Evolutionary conservation across 2,329 filamentous ascomycete genomes (phyloP), one percentile per base, ranked within the genome.

Genomic region (Mycosphaerella sp.): DNA sequence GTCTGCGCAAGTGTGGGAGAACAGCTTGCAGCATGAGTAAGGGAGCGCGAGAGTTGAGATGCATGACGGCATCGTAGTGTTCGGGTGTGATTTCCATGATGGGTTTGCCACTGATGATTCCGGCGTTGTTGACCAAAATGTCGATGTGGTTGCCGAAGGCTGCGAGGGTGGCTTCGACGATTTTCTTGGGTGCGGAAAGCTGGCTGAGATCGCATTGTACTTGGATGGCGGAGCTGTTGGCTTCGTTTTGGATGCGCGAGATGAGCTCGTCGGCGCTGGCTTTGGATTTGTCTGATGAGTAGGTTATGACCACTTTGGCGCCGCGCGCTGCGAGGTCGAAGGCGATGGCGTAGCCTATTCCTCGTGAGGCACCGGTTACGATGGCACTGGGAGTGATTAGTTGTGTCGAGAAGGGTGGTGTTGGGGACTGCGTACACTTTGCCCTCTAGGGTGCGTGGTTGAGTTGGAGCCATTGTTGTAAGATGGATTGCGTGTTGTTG

Each of bases 41-140:
- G 0, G 75, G 71, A 0, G 74, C 79, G 13, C 76, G 74, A 2
- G 80, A 73, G 62, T 84, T 84, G 57, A 81, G 67, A 55, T 80
- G 66, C 62, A 77, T 82, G n/a, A 81, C 72, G 13, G 66, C 59
- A 16, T 75, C 71, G 59, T 78, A 82, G 62, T 80, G 75, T 1
- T 74, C 71, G 1, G 71, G 54, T 1, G 72, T 75, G 34, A 76
- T 70, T 13, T 75, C 70, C 10, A 13, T 10, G 6, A 58, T 14
- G 1, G 13, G 21, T 2, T 44, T 49, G 40, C 47, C 50, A 12
- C 40, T 46, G 12, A 56, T 52, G 2, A 41, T 42, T 10, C 48
- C 56, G n/a, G 69, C 71, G 52, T 73, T 73, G 59, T 73, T 74
- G 39, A 74, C 65, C 1, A 73, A 58, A 28, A 74, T 73, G 54